These are phyloP conservation scores for Friedmanniomyces simplex DNA, from an alignment of 495 filamentous ascomycete species.

Conservation along the genomic window DNA sequence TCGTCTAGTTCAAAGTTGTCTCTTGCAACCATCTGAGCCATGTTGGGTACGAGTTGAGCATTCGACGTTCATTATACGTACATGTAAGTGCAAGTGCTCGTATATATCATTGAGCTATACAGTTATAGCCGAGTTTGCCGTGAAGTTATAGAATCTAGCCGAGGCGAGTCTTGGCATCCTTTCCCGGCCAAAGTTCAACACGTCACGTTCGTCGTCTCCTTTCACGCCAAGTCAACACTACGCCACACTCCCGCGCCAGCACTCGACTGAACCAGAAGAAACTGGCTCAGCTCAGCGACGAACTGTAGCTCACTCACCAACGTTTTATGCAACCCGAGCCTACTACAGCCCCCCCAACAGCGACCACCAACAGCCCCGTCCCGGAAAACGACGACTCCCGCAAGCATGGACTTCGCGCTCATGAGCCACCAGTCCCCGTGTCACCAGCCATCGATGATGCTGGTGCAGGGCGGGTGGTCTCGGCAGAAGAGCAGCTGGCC, in stretches of 20 bases:
- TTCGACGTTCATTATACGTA: too few species aligned
- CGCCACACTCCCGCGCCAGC: conserved; percentile 1
- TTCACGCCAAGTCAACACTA: conserved; percentile 8
- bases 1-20: too few species aligned
- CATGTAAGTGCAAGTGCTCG: too few species aligned
- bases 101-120: too few species aligned
- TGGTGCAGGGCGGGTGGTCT: conserved; percentile 3
- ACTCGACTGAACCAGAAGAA: conserved; percentile 29
- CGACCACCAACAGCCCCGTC: conserved; percentile 36
- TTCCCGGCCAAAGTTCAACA: not conserved
- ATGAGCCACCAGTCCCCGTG: conserved; percentile 26
- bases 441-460: conserved; percentile 14
- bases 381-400: conserved; percentile 34
- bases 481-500: conserved; percentile 15
- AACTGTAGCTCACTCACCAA: conserved; percentile 32
- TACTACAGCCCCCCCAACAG: conserved; percentile 49
- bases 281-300: conserved; percentile 57
- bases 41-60: too few species aligned
- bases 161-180: too few species aligned
- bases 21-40: too few species aligned
- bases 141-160: too few species aligned
- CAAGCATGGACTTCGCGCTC: conserved; percentile 64
- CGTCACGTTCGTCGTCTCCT: conserved; percentile 1
- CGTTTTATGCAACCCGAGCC: conserved; percentile 87
- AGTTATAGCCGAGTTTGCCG: too few species aligned